Percentiles rank a stretch among this genome's conserved stretches.
Conservation (phyloP, 2,329 filamentous ascomycete genomes). For the Colletotrichum lindemuthianum region DNA sequence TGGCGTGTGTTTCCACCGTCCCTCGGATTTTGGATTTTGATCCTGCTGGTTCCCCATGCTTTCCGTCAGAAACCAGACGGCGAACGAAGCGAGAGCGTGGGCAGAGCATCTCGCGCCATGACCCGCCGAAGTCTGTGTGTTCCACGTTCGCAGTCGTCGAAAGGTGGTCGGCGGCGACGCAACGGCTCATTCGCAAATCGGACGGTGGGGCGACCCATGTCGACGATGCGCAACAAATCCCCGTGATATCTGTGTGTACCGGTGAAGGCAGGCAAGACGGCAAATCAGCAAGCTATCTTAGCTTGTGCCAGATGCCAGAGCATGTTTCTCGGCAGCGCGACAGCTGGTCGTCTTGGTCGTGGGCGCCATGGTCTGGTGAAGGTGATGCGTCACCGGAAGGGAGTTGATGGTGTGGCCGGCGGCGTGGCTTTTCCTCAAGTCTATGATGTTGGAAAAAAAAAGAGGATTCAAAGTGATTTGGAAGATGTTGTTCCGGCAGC, state of each 20-base stretch:
- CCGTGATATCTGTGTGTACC: neutral
- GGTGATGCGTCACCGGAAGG: too few relatives aligned
- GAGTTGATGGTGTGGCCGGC: too few relatives aligned
- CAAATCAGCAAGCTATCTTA: constrained; percentile 10
- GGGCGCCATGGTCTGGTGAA: neutral
- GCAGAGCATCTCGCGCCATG: constrained; percentile 17
- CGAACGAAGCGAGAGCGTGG: constrained; percentile 15
- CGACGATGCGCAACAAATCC: neutral
- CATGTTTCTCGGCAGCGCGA: neutral
- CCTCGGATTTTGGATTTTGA: constrained; percentile 1
- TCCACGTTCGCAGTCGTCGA: too few relatives aligned
- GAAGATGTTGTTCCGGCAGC: too few relatives aligned
- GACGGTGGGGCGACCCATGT: constrained; percentile 13
- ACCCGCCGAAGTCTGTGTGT: constrained; percentile 21
- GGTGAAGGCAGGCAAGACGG: neutral
- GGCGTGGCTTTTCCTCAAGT: too few relatives aligned
- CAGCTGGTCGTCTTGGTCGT: constrained; percentile 11
- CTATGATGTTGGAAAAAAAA: too few relatives aligned
- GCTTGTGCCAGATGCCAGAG: constrained; percentile 5
- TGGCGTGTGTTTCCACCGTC: too few relatives aligned
- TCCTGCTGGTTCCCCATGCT: neutral
- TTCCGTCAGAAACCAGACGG: neutral
- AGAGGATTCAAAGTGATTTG: too few relatives aligned
- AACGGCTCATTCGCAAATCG: neutral
- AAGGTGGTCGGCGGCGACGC: too few relatives aligned